phyloP scores from a whole-genome alignment of 116 monocot genomes.

The Iris pallida region DNA sequence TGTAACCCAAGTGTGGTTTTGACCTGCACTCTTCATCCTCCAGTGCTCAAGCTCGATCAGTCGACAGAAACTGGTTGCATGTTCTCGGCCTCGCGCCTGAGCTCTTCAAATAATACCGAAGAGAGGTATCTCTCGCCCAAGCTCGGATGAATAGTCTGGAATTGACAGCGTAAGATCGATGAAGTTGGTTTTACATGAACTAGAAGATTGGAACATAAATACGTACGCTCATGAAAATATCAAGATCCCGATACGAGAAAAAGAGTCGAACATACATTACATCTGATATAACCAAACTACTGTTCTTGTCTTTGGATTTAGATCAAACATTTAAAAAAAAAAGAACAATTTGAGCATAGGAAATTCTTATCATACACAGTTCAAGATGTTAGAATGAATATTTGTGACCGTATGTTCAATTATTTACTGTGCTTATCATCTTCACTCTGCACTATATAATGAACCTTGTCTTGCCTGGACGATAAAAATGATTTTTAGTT shows the following conservation, averaged over 20 bases:
- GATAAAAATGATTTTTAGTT: too few relatives aligned
- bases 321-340: too few relatives aligned
- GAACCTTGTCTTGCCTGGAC: too few relatives aligned
- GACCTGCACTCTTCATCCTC: background rate
- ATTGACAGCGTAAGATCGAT: background rate
- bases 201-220: background rate
- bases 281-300: background rate
- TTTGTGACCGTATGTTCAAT: too few relatives aligned
- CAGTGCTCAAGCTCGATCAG: conserved; percentile 26
- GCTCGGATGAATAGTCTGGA: conserved; percentile 68
- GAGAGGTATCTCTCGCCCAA: conserved; percentile 90
- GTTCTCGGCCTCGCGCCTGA: conserved; percentile 77
- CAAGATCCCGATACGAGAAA: background rate
- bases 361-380: too few relatives aligned
- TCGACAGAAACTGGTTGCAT: conserved; percentile 87
- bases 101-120: conserved; percentile 69
- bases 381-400: too few relatives aligned
- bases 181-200: background rate
- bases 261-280: background rate
- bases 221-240: background rate
- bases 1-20: background rate
- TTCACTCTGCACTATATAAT: too few relatives aligned
- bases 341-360: too few relatives aligned
- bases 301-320: background rate
- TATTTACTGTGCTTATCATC: too few relatives aligned